Base-by-base conservation (phyloP, 225 moss, liverwort and hornwort species). In the Anthoceros angustus region DNA sequence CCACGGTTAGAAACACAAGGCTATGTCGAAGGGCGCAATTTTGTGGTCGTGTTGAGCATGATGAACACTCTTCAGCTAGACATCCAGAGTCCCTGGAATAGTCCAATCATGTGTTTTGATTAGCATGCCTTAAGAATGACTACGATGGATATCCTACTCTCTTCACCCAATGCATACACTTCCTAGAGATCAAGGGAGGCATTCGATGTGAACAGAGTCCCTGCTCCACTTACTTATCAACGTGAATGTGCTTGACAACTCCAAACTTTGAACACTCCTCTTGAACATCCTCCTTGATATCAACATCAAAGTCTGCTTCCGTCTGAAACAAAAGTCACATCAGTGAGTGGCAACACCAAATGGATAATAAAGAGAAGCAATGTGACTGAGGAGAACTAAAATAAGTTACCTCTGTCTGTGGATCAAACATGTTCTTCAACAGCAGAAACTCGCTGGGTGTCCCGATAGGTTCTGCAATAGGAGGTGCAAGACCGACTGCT, bases 211-310 rank as follows among this genome's bases (percentile, higher is more conserved):
- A 62, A 73, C 69, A 68, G 62, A 77, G 68, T 43, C 71, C 68
- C 60, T 67, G 18, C 66, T 64, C 11, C 20, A 79, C 91, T 79
- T 86, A 98, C 95, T 98, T 98, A 84, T 98, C 95, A 74, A 98
- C 95, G 69, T 85, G 89, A 66, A 98, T 98, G 77, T 98, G 95
- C 83, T 92, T 92, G 9, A 92, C 92, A 69, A 77, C 83, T 32
- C 95, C 95, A 66, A 98, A 98, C 75, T 98, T 98, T 7, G 95
- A 98, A 76, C 95, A 98, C 65, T 98, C 95, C 7, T 92, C 95
- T 71, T 92, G 95, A 6, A 98, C 95, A 61, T 98, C 95, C 70
- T 98, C 95, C 80, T 92, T 98, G 40, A 98, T 98, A 67, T 98
- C 95, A 43, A 89, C 70, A 75, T 98, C 95, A 32, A 98, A 98